Evolutionary conservation across 805 yeast genomes (phyloP).

Genomic region (Yamadazyma akitaensis): DNA sequence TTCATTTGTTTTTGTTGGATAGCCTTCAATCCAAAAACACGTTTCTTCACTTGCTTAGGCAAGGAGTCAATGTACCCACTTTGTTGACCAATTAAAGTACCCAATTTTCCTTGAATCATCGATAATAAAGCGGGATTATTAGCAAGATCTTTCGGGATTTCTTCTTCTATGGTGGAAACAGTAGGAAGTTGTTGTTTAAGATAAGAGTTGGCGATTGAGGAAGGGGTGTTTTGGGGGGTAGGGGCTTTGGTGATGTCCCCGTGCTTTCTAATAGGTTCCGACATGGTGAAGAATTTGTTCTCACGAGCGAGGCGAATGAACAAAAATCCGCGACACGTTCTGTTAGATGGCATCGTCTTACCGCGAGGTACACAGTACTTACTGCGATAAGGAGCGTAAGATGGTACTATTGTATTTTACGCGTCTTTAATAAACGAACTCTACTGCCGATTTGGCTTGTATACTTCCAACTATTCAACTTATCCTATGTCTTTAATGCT

Average conservation of each 20-base stretch:
- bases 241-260: conserved; percentile 90
- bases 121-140: conserved; percentile 80
- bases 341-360: background rate
- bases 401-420: too few relatives aligned
- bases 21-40: conserved; percentile 79
- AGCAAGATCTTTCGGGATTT: conserved; percentile 49
- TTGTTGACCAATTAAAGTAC: conserved; percentile 77
- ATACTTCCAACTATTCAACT: too few relatives aligned
- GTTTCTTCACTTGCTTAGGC: conserved; percentile 66
- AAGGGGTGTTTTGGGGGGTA: conserved; percentile 98
- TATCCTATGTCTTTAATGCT: too few relatives aligned
- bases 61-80: conserved; percentile 81
- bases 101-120: conserved; percentile 86
- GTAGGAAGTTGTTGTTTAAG: conserved; percentile 59
- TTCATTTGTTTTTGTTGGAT: conserved; percentile 76
- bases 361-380: background rate
- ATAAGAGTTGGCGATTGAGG: conserved; percentile 75
- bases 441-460: too few relatives aligned
- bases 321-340: background rate
- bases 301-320: conserved; percentile 1
- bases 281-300: conserved; percentile 44
- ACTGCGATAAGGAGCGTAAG: background rate
- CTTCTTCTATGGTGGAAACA: conserved; percentile 68
- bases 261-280: conserved; percentile 78
- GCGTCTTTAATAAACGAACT: too few relatives aligned